These are phyloP conservation scores for Pulveroboletus sp. DNA, from an alignment of 768 basidiomycete species.

Conservation along the genomic window DNA sequence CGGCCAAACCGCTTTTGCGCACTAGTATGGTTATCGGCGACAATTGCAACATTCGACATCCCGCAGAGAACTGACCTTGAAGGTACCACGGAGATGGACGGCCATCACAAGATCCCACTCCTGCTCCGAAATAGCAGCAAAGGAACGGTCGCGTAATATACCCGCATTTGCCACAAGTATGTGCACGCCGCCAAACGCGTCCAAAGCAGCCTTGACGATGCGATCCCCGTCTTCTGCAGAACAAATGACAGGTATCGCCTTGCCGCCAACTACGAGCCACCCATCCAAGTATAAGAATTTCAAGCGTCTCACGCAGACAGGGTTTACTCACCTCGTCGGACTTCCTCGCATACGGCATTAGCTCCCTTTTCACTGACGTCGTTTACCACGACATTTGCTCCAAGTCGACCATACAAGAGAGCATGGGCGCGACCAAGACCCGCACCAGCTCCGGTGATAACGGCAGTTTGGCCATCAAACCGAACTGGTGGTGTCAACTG, in stretches of 20 bases:
- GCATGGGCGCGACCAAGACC: slow-evolving; percentile 93
- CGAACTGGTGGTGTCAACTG: slow-evolving; percentile 70
- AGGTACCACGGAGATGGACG: slow-evolving; percentile 89
- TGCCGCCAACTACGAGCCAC: slow-evolving; percentile 68
- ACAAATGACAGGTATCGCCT: slow-evolving; percentile 77
- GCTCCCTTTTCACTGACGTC: slow-evolving; percentile 90
- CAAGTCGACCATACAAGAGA: slow-evolving; percentile 84
- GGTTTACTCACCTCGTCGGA: slow-evolving; percentile 59
- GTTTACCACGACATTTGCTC: slow-evolving; percentile 97
- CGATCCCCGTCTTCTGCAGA: slow-evolving; percentile 91
- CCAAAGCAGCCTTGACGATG: slow-evolving; percentile 83
- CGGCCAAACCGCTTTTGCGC: slow-evolving; percentile 94
- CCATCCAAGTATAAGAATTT: not conserved
- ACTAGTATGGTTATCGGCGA: slow-evolving; percentile 43
- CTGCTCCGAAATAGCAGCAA: slow-evolving; percentile 81
- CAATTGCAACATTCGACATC: not conserved
- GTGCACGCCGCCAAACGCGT: slow-evolving; percentile 87
- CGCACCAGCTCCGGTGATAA: slow-evolving; percentile 93
- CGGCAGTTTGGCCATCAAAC: slow-evolving; percentile 87
- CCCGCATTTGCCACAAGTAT: slow-evolving; percentile 92
- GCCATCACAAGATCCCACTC: slow-evolving; percentile 94
- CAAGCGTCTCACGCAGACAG: not conserved
- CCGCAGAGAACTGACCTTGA: slow-evolving; percentile 52
- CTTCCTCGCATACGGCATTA: slow-evolving; percentile 80
- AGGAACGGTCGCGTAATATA: slow-evolving; percentile 90